A percentile compares a stretch with the other conserved stretches of the same genome.
phyloP scores from a whole-genome alignment of 768 basidiomycete genomes.

The Dendrothele bispora region DNA sequence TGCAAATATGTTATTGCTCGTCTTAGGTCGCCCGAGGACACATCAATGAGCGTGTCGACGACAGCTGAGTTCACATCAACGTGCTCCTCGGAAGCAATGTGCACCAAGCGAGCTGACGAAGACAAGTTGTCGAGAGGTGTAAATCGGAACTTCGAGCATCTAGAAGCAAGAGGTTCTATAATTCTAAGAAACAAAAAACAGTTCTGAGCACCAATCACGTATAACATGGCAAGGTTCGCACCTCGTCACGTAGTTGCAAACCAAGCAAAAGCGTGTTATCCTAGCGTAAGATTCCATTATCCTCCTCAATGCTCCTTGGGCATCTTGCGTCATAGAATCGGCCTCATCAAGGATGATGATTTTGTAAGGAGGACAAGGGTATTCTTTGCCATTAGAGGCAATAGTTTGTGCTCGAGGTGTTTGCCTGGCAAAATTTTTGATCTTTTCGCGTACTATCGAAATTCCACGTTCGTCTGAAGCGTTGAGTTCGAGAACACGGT shows the following conservation, averaged over 20 bases:
- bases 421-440: slow-evolving; percentile 96
- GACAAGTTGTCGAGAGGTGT: slow-evolving; percentile 84
- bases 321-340: slow-evolving; percentile 99
- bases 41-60: slow-evolving; percentile 69
- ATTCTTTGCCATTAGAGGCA: slow-evolving; percentile 77
- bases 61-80: slow-evolving; percentile 59
- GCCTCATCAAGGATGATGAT: slow-evolving; percentile 99
- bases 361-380: slow-evolving; percentile 98
- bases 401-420: slow-evolving; percentile 78
- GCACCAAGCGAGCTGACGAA: slow-evolving; percentile 68
- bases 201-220: not conserved
- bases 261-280: slow-evolving; percentile 96
- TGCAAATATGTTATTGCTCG: slow-evolving; percentile 98
- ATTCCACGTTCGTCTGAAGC: slow-evolving; percentile 99
- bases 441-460: slow-evolving; percentile 93
- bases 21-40: slow-evolving; percentile 90
- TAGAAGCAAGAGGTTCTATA: slow-evolving; percentile 97
- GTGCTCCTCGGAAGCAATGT: slow-evolving; percentile 79
- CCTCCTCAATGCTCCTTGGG: slow-evolving; percentile 93
- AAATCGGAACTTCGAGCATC: slow-evolving; percentile 99
- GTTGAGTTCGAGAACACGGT: slow-evolving; percentile 94
- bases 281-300: slow-evolving; percentile 99
- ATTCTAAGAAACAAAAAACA: slow-evolving; percentile 58
- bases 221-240: slow-evolving; percentile 24
- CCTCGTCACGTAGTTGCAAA: slow-evolving; percentile 99